Evolutionary conservation across 2,329 filamentous ascomycete species (phyloP), one percentile per base, ranked within the genome.

Genomic region (Cadophora sp.): DNA sequence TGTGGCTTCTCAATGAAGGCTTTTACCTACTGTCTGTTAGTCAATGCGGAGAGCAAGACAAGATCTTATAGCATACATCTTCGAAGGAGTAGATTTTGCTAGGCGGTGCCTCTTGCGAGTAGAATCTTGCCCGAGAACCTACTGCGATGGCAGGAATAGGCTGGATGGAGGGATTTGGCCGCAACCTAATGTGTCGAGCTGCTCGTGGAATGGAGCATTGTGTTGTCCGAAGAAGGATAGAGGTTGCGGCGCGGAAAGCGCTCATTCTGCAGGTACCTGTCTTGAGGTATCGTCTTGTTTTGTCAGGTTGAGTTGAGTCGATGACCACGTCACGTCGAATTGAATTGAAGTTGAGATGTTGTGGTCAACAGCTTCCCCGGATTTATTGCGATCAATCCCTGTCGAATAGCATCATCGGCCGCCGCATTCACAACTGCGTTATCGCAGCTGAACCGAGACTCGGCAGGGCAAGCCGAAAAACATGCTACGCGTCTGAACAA

Each of bases 41-140:
- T 30, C 27, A 70, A 56, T 27, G 56, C 36, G 45, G 39, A 47
- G 27, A 53, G 33, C 8, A 30, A 18, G 16, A 11, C 33, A 30
- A 27, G n/a, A 39, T 47, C 27, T 30, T 18, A 7, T 13, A 43
- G 67, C 69, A 4, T 73, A 81, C 80, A 30, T 80, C 82, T 65
- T 82, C 79, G 73, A 86, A 87, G 8, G 71, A 76, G 80, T 83
- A 87, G 11, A 81, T 74, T 72, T 80, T 84, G 72, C 73, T 80
- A 56, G 59, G 50, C 30, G 68, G 79, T 11, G 58, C 20, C 4
- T 67, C 62, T 55, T 73, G 68, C 20, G 70, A 72, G 62, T 70
- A 72, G 39, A 59, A 61, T 64, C 71, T 68, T 41, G 62, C 67
- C 24, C 64, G 68, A 27, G 64, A 55, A 41, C 48, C 13, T 18